Evolutionary conservation across 805 yeast genomes (phyloP), one percentile per base, ranked within the genome.

Genomic region (Blastobotrys peoriensis): DNA sequence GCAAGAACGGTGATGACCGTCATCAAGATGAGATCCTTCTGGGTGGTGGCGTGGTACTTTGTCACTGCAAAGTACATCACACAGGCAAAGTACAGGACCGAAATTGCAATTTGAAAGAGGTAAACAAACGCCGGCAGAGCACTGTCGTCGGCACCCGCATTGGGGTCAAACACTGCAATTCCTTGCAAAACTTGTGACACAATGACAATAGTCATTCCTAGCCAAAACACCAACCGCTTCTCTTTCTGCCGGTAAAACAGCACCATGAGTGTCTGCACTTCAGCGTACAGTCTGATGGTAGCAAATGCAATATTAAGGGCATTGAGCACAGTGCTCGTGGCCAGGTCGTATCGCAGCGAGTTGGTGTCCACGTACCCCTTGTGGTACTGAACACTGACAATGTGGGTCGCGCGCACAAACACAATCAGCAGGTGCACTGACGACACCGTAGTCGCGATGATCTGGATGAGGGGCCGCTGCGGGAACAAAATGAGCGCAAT

Each of bases 101-200:
- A 73, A 55, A 83, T 69, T 3, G 89, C 81, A 35, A 86, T 84
- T 47, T 91, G 70, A 36, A 84, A 71, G 39, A 86, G 66, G 56
- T 85, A 86, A 23, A 80, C 79, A 60, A 86, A 83, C 0, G 89
- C 85, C 0, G 89, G 85, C 10, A 84, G 55, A 19, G 81, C 51
- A 2, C 56, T 53, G 43, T 61, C 62, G 1, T 54, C 52, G 44
- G 61, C 58, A 1, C 55, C 51, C 0, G 60, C 39, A 4, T 28
- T 17, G 4, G 40, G 33, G 13, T 35, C 19, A 48, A 81, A 79
- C 3, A 75, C 76, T 13, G 88, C 73, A 1, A 82, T 69, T 0
- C 80, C 86, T 87, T 89, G 83, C 3, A 84, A 68, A 1, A 75
- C 67, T 57, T 84, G 87, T 0, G 87, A 73, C 4, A 75, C 60